Evolutionary conservation across 495 filamentous ascomycete genomes (phyloP).

Genomic region (Neurospora tetraspora): DNA sequence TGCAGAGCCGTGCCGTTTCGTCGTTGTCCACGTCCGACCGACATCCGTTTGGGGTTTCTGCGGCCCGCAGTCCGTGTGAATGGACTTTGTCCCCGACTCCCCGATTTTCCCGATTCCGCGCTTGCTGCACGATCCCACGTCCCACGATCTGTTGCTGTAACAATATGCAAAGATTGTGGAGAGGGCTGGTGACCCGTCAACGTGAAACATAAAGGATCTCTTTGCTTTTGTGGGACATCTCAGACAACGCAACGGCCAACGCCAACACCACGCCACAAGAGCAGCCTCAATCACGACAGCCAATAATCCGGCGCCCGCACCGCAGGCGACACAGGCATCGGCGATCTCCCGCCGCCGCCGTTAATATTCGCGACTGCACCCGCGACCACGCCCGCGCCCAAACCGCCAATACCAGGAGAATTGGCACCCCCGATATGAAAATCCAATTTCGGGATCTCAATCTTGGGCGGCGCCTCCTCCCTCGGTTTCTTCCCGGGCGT

Average conservation of each 20-base stretch:
- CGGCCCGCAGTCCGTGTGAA: neutral
- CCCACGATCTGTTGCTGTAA: neutral
- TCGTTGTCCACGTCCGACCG: neutral
- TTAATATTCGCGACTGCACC: neutral
- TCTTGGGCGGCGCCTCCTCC: slow-evolving; percentile 35
- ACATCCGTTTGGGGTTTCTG: neutral
- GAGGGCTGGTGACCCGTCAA: neutral
- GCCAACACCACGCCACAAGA: neutral
- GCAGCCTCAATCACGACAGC: neutral
- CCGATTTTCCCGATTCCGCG: neutral
- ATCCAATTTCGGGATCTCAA: slow-evolving; percentile 48
- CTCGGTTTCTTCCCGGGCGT: slow-evolving; percentile 22
- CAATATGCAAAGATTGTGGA: neutral
- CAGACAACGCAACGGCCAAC: neutral
- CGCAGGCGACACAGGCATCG: neutral
- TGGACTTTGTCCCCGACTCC: neutral
- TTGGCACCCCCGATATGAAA: slow-evolving; percentile 23
- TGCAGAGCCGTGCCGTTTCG: neutral
- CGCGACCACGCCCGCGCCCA: slow-evolving; percentile 6
- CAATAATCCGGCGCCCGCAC: neutral
- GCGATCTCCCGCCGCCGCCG: neutral
- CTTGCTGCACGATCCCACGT: neutral
- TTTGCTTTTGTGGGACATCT: neutral
- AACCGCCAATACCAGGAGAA: neutral
- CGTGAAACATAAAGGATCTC: neutral